A percentile compares a stretch with the other conserved stretches of the same genome.
These are phyloP conservation scores for Ambrosiella beaveri DNA, from an alignment of 2,329 filamentous ascomycete species.

Conservation along the genomic window DNA sequence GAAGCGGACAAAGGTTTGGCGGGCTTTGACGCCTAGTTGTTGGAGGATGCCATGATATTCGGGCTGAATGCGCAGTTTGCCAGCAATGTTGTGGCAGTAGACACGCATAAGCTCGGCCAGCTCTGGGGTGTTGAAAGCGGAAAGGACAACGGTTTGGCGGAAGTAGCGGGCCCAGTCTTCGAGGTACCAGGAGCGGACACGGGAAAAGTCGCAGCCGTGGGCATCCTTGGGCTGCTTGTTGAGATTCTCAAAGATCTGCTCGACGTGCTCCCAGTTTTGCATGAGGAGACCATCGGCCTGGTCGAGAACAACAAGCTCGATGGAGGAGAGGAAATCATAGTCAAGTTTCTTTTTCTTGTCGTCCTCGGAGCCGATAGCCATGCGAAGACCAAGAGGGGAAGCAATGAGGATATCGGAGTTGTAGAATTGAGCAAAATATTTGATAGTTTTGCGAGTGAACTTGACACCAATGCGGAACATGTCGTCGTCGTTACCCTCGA, in stretches of 20 bases:
- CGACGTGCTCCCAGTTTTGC: constrained; percentile 97
- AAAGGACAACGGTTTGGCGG: constrained; percentile 70
- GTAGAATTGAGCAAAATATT: constrained; percentile 91
- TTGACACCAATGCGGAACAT: constrained; percentile 94
- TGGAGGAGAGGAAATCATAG: constrained; percentile 80
- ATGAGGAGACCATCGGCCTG: constrained; percentile 86
- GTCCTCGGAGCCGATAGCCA: constrained; percentile 70
- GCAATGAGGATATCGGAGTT: constrained; percentile 89
- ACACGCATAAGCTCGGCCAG: constrained; percentile 62
- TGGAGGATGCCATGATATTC: constrained; percentile 57
- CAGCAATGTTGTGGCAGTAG: constrained; percentile 64
- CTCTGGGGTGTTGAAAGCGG: constrained; percentile 75
- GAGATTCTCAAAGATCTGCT: constrained; percentile 78
- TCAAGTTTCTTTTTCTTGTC: constrained; percentile 45
- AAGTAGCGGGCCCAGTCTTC: constrained; percentile 65
- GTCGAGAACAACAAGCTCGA: constrained; percentile 79
- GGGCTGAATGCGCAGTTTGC: constrained; percentile 53
- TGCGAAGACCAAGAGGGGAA: constrained; percentile 74
- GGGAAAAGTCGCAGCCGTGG: constrained; percentile 84
- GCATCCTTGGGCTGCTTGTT: constrained; percentile 80
- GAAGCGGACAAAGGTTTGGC: constrained; percentile 83
- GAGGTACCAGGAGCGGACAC: constrained; percentile 83
- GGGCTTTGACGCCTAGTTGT: constrained; percentile 51
- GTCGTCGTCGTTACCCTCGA: constrained; percentile 90
- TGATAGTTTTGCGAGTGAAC: constrained; percentile 88